phyloP scores from a whole-genome alignment of 169 alveolate species.

The Eimeria sp. region DNA sequence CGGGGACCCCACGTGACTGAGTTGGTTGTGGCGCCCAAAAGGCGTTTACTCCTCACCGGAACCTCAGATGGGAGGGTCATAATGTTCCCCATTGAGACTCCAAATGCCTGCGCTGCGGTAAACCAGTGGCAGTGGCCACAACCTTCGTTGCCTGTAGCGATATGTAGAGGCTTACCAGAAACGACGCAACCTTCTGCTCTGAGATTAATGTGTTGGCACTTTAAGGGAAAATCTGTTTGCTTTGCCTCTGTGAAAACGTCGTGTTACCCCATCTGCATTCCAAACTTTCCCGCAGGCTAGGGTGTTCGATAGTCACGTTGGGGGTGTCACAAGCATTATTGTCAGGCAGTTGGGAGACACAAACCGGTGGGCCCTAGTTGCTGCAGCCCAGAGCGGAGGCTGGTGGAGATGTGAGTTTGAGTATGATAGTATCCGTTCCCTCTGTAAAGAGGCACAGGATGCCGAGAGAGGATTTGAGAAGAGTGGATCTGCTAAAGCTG shows the following conservation, averaged over 20 bases:
- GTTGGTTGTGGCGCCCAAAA: not conserved
- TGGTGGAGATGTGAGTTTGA: slow-evolving; percentile 76
- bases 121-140: not conserved
- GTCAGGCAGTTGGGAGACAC: not conserved
- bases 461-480: not conserved
- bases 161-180: not conserved
- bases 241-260: not conserved
- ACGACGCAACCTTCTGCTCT: not conserved
- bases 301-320: slow-evolving; percentile 46
- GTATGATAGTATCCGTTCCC: not conserved
- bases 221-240: not conserved
- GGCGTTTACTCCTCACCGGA: slow-evolving; percentile 37
- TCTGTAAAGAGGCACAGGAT: slow-evolving; percentile 11
- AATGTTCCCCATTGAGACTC: slow-evolving; percentile 43
- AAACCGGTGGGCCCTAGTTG: slow-evolving; percentile 32
- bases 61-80: slow-evolving; percentile 67
- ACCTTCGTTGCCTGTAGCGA: not conserved
- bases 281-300: slow-evolving; percentile 11
- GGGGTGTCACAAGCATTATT: slow-evolving; percentile 13
- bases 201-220: not conserved
- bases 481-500: not conserved
- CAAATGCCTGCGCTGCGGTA: slow-evolving; percentile 57
- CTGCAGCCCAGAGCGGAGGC: slow-evolving; percentile 58
- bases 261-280: not conserved
- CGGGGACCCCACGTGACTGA: slow-evolving; percentile 47